phyloP scores from a whole-genome alignment of 306 rosid genomes.

The Acacia confusa region DNA sequence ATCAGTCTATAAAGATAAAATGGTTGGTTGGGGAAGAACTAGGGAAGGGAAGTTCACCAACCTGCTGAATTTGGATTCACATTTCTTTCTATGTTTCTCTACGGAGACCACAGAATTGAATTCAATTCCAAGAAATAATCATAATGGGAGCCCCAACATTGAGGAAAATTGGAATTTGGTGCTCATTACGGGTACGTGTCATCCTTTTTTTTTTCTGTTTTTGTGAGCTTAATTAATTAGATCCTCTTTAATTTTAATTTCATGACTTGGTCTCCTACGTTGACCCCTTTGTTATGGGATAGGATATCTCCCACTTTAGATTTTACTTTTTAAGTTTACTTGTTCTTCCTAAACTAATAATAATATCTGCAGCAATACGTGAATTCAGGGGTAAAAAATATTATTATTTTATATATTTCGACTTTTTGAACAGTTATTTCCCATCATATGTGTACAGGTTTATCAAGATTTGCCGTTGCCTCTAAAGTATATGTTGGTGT shows the following conservation, averaged over 20 bases:
- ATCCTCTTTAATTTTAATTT: background rate
- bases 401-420: background rate
- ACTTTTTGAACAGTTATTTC: background rate
- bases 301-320: background rate
- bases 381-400: background rate
- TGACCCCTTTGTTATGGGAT: slow-evolving; percentile 14
- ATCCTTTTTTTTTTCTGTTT: background rate
- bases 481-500: no score
- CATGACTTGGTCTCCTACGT: slow-evolving; percentile 25
- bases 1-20: background rate
- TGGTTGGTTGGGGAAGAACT: slow-evolving; percentile 24
- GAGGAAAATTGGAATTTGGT: background rate
- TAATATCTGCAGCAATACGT: background rate
- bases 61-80: slow-evolving; percentile 36
- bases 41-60: slow-evolving; percentile 32
- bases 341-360: background rate
- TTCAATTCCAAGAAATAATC: background rate
- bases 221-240: background rate
- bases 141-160: background rate
- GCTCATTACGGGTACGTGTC: slow-evolving; percentile 1
- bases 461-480: background rate
- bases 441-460: no score
- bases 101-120: background rate
- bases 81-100: slow-evolving; percentile 29
- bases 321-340: background rate